Evolutionary conservation across 768 basidiomycete genomes (phyloP), one percentile per base, ranked within the genome.

Genomic region (Leccinum variicolor): DNA sequence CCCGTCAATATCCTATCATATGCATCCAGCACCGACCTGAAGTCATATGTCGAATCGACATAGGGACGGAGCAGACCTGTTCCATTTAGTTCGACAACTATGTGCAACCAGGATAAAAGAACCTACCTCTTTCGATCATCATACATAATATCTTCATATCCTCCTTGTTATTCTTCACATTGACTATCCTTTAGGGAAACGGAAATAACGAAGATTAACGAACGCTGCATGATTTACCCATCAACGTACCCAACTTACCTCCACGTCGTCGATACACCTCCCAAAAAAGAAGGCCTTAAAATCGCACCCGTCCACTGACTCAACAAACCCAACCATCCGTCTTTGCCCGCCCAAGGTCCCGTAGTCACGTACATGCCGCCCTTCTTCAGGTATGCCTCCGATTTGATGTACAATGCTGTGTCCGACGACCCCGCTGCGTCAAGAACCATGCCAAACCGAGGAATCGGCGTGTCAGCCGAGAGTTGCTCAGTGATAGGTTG

Each of bases 1-100:
- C 75, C 69, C 1, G 81, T 78, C 78, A 84, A 74, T 8, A 87
- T 66, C 52, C 78, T 75, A 13, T 86, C 84, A 64, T 87, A 92
- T 0, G 88, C 90, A 56, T 81, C 72, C 53, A 81, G 66, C 2
- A 70, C 81, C 6, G 87, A 82, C 33, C 81, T 76, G 51, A 89
- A 88, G 3, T 66, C 70, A 56, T 75, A 80, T 0, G 83, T 79
- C 0, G 84, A 86, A 65, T 90, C 88, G 4, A 90, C 76, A 0
- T 79, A 63, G 1, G 83, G 75, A 57, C 77, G 81, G 8, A 89
- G 65, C 15, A 21, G 21, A 52, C 55, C 76, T 76, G 21, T 81
- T 81, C 84, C 23, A 34, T 14, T 50, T 9, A 25, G 11, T 23
- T 17, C 28, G 19, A 33, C 25, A 4, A 41, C 21, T 1, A 23